phyloP scores from a whole-genome alignment of 202 grass and related monocot genomes.

The Brachypodium distachyon region DNA sequence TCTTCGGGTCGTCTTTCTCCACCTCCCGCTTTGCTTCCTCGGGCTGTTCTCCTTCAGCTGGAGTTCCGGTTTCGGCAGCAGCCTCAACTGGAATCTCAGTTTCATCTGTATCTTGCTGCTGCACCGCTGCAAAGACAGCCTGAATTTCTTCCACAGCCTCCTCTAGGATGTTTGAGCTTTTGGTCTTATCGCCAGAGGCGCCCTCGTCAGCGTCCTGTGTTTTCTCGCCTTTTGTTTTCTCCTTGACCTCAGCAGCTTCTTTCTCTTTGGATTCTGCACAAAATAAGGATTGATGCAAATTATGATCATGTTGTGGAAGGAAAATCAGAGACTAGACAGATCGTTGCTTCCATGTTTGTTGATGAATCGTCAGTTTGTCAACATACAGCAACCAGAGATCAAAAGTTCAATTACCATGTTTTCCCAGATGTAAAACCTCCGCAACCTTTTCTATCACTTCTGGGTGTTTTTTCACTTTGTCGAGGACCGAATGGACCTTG shows the following conservation, averaged over 20 bases:
- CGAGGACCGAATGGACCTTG: constrained; percentile 20
- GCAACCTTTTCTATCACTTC: constrained; percentile 38
- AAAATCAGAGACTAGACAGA: not conserved
- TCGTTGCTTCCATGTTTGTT: not conserved
- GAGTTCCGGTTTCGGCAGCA: constrained; percentile 23
- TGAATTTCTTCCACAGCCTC: constrained; percentile 39
- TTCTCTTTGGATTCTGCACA: constrained; percentile 24
- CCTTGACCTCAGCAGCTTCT: not conserved
- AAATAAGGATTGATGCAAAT: not conserved
- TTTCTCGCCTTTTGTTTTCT: constrained; percentile 4
- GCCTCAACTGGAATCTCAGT: constrained; percentile 11
- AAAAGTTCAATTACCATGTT: constrained; percentile 22
- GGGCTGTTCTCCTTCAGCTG: constrained; percentile 15
- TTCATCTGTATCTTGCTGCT: constrained; percentile 21
- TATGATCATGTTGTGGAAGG: not conserved
- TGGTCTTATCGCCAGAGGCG: constrained; percentile 1
- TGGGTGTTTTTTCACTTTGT: constrained; percentile 37
- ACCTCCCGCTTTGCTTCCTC: constrained; percentile 19
- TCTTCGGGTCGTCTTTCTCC: constrained; percentile 35
- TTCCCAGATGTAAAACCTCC: constrained; percentile 22
- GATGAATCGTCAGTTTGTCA: not conserved
- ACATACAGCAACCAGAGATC: not conserved
- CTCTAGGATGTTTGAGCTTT: not conserved
- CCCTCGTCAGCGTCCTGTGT: not conserved
- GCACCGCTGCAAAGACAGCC: constrained; percentile 5